Base-by-base conservation (phyloP, 805 yeast genomes). In the Candida silvatica region DNA sequence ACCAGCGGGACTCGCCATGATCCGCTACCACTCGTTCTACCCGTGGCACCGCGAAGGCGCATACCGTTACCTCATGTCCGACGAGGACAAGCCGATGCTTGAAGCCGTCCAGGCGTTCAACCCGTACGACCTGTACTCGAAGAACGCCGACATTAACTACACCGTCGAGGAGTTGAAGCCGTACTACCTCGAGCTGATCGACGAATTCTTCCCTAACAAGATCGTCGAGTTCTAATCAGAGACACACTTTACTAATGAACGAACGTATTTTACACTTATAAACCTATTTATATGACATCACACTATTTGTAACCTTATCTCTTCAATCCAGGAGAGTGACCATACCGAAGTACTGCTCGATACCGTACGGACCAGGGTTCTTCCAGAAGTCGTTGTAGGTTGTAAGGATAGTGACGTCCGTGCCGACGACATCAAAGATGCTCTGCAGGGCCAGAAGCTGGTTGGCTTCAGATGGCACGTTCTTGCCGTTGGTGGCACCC, bases 321-420 rank as follows among this genome's bases (percentile, higher is more conserved):
- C 7, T 12, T 17, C 19, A 32, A 17, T 23, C 18, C 14, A 32
- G 35, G 18, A 58, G 39, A 27, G 66, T 55, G 38, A 71, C 64
- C 43, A 74, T 64, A 49, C 97, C 97, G 49, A 88, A 88, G 35
- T 74, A 76, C 61, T 85, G 95, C 61, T 88, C 97, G 51, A 88
- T 77, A 42, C 80, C 82, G 55, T 84, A 80, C 3, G 69, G 66
- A 39, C 97, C 96, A 17, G 96, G 87, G 8, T 52, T 49, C 55
- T 88, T 88, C 97, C 97, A 88, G 58, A 60, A 67, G 57, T 88
- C 97, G 50, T 88, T 65, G 59, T 61, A 86, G n/a, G 87, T 77
- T 16, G 94, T 75, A 50, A 88, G 66, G 39, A 88, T 70, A 3
- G 88, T 80, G 33, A 74, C 73, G 31, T 78, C 74, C 24, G 72